These are phyloP conservation scores for Cladobotryum protrusum DNA, from an alignment of 2,329 filamentous ascomycete genomes.

Conservation along the genomic window DNA sequence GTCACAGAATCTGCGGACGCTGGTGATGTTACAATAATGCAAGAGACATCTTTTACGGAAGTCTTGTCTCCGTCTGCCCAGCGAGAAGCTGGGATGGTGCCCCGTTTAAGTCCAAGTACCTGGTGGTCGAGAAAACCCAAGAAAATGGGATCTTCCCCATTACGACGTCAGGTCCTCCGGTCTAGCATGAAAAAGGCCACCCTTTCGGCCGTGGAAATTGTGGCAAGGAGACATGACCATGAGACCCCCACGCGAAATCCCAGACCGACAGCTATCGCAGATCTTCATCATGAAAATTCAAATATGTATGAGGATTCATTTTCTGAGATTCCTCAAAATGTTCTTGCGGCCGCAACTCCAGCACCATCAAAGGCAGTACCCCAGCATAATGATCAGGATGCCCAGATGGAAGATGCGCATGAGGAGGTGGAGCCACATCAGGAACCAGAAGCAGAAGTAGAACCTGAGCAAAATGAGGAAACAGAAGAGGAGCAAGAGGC, in stretches of 20 bases:
- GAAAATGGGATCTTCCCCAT: conserved; percentile 25
- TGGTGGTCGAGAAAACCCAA: conserved; percentile 31
- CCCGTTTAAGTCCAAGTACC: conserved; percentile 20
- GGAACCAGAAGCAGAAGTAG: background rate
- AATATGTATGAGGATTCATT: conserved; percentile 49
- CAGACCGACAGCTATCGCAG: conserved; percentile 1
- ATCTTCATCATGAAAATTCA: conserved; percentile 22
- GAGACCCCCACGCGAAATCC: conserved; percentile 8
- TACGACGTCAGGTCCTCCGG: conserved; percentile 29
- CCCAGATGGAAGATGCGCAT: conserved; percentile 3
- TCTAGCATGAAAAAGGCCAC: conserved; percentile 20
- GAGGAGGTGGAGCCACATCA: conserved; percentile 1
- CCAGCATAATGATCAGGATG: conserved; percentile 8
- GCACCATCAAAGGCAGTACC: conserved; percentile 18
- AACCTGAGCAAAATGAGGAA: background rate
- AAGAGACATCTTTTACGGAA: conserved; percentile 1
- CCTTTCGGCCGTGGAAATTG: conserved; percentile 6
- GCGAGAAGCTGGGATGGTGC: conserved; percentile 2
- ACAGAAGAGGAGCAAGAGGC: background rate
- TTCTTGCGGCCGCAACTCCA: conserved; percentile 46
- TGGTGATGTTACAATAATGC: background rate
- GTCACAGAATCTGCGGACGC: conserved; percentile 10
- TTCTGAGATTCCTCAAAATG: conserved; percentile 47
- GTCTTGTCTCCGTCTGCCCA: conserved; percentile 2
- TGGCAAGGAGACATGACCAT: conserved; percentile 3